Base-by-base conservation (phyloP, 2,329 filamentous ascomycete genomes). In the Calycina herbarum region DNA sequence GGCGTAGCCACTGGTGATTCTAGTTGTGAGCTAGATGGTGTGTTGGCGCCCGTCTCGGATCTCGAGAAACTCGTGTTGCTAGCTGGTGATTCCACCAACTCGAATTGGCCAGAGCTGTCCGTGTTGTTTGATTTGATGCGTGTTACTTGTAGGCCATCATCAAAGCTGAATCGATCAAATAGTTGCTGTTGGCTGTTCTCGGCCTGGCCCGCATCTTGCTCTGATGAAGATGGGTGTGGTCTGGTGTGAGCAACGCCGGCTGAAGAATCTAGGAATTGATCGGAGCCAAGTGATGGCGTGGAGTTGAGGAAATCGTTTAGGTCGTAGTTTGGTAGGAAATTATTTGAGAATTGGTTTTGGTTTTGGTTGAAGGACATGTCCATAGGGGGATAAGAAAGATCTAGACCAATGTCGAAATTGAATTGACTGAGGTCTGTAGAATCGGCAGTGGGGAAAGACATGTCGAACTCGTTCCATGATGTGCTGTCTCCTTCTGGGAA, bases 401-500 rank as follows among this genome's bases (percentile, higher is more conserved):
- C 48, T 27, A 54, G 48, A 54, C 48, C 48, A 56, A 72, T 70
- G 54, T 74, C 71, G 56, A 71, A 74, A 42, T 72, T 70, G 64
- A 71, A 72, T 27, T 73, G 61, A 31, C 65, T 70, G 15, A 74
- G 58, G 64, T 73, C 69, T 40, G 35, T 59, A 27, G 48, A 54
- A 54, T 54, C 20, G 38, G 63, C 68, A 24, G 61, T 65, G 15
- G 66, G 45, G 31, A 69, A 59, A 17, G 68, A 60, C 54, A 70
- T 60, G 42, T 71, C 70, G 7, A 65, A 65, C 13, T 68, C 62
- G 54, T 71, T 73, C 72, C 72, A 74, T 29, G 68, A 61, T 20
- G 61, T 45, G 57, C 51, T 57, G 45, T 71, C 69, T 60, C 71
- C 70, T 61, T 73, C 72, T 29, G 72, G 72, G 65, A 75, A 75